These are phyloP conservation scores for Rhodotorula graminis DNA, from an alignment of 768 basidiomycete genomes.

Conservation along the genomic window DNA sequence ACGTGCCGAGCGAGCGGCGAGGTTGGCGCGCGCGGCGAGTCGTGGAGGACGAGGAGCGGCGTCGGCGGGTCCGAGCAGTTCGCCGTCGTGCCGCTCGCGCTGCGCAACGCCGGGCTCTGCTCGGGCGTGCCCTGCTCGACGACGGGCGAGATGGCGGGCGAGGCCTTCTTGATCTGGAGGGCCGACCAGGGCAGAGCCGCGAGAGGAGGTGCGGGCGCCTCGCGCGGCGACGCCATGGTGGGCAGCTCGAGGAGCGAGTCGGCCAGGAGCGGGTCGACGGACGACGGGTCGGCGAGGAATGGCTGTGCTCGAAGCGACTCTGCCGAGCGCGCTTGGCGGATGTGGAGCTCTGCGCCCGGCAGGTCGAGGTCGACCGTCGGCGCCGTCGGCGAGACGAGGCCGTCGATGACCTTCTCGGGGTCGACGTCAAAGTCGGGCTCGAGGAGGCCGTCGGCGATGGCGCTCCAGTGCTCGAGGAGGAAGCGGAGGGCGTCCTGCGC, in stretches of 20 bases:
- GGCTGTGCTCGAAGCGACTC: no score
- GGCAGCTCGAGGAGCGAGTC: not conserved
- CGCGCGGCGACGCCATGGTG: not conserved
- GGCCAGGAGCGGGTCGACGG: no score
- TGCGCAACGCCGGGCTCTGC: not conserved
- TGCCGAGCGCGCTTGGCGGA: not conserved
- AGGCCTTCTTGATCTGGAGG: not conserved
- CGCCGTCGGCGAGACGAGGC: not conserved
- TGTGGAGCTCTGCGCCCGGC: not conserved
- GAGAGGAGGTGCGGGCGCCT: not conserved
- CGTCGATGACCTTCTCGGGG: conserved; percentile 7
- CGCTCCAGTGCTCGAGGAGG: conserved; percentile 32
- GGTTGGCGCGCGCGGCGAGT: not conserved
- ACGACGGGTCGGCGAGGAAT: no score
- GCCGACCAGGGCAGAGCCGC: not conserved
- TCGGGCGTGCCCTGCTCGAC: conserved; percentile 1
- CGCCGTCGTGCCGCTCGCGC: not conserved
- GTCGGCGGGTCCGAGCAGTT: conserved; percentile 4
- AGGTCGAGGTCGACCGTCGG: conserved; percentile 6
- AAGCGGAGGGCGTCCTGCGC: conserved; percentile 28
- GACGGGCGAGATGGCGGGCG: conserved; percentile 14
- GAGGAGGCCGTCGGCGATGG: conserved; percentile 33
- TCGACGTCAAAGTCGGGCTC: conserved; percentile 38
- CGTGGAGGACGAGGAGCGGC: not conserved
- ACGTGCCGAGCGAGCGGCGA: not conserved